Base-by-base conservation (phyloP, 2,329 filamentous ascomycete genomes). In the Aureobasidium sp. region DNA sequence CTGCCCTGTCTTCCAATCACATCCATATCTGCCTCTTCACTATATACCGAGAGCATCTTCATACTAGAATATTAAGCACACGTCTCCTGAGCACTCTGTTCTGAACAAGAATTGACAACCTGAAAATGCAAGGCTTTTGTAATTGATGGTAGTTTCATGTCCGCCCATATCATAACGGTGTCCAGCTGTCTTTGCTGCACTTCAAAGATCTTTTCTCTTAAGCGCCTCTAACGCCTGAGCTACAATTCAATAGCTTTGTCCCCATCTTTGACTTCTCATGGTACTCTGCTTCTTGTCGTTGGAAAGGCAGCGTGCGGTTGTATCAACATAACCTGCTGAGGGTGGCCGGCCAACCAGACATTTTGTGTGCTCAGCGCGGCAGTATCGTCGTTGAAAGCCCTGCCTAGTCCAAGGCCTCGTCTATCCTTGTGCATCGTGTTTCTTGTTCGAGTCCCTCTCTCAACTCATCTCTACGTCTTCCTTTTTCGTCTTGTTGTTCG, bases 401-500 rank as follows among this genome's bases (percentile, higher is more conserved):
- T 52, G 37, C 17, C 52, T 27, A 45, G 27, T 45, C 12, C 52
- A 44, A 36, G 14, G 25, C 22, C 22, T 55, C 36, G 25, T 55
- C 51, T 55, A 9, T 55, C 51, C 51, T 55, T 42, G 14, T 36
- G 51, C 20, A 17, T 55, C 51, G 6, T 39, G 36, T 31, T 55
- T 25, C 52, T 39, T 45, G 41, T 56, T 27, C 37, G 11, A 14
- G 9, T n/a, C 41, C 42, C n/a, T 47, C 25, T 42, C 56, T 60
- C 56, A 60, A 42, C 56, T 60, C 56, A 60, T 60, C 36, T 60
- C 56, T 34, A 60, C 56, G 5, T 60, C 56, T n/a, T 56, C 60
- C 44, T 64, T 63, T 58, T 63, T 61, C 12, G 45, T 20, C 22
- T 56, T 47, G 31, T 69, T 64, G 64, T 66, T 68, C 60, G 79